Percentiles rank a stretch among this genome's conserved stretches.
Evolutionary conservation across 371 early-diverging fungal genomes (phyloP).

Genomic region (Haplosporangium sp.): DNA sequence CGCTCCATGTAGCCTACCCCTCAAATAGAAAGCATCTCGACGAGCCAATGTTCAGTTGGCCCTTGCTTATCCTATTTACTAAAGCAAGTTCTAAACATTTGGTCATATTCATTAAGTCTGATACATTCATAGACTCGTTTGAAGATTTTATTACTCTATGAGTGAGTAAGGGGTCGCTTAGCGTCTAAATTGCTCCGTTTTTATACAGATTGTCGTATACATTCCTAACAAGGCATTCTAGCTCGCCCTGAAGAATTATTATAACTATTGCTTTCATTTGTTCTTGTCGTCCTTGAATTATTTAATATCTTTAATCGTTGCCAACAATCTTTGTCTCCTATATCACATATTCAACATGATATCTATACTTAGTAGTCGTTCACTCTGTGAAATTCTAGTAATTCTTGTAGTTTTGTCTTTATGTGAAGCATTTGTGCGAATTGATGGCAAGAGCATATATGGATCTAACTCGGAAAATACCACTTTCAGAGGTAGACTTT

Average conservation of each 20-base stretch:
- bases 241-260: background rate
- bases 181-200: too few relatives aligned
- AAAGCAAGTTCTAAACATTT: too few relatives aligned
- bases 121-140: too few relatives aligned
- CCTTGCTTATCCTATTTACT: too few relatives aligned
- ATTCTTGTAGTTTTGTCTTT: background rate
- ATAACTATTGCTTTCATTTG: background rate
- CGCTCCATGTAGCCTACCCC: too few relatives aligned
- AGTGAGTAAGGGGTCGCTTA: too few relatives aligned
- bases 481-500: background rate
- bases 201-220: background rate
- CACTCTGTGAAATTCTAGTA: background rate
- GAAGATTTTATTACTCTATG: too few relatives aligned
- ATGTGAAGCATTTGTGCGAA: background rate
- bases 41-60: too few relatives aligned
- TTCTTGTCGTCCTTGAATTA: background rate
- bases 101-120: too few relatives aligned
- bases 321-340: background rate
- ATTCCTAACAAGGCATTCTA: slow-evolving; percentile 1
- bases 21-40: too few relatives aligned
- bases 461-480: too few relatives aligned
- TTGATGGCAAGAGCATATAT: too few relatives aligned
- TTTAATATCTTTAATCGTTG: background rate
- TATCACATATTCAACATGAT: background rate
- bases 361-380: background rate